Conservation (phyloP, 2,329 filamentous ascomycete species). For the Orbilia brochopaga region DNA sequence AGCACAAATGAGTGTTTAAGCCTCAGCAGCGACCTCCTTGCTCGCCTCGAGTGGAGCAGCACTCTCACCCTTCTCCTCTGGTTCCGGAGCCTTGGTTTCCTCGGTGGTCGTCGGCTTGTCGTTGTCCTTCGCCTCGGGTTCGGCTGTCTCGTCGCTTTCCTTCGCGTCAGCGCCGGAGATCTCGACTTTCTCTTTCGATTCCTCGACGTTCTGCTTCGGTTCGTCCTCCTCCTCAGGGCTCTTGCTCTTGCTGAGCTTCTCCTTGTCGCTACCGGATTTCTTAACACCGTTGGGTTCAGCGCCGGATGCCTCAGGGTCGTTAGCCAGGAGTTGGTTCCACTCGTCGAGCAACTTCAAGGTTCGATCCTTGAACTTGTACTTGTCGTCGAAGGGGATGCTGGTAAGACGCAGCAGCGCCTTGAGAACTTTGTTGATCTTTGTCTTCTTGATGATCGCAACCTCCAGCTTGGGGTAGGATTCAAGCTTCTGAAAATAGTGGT, state of each 20-base stretch:
- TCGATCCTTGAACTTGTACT: slow-evolving; percentile 85
- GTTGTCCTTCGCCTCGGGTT: slow-evolving; percentile 34
- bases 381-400: slow-evolving; percentile 83
- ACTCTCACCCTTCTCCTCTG: slow-evolving; percentile 7
- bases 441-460: slow-evolving; percentile 82
- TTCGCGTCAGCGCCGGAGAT: slow-evolving; percentile 46
- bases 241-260: slow-evolving; percentile 30
- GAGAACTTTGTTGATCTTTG: slow-evolving; percentile 98
- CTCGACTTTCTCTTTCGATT: slow-evolving; percentile 46
- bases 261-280: slow-evolving; percentile 55
- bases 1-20: slow-evolving; percentile 9
- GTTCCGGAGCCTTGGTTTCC: slow-evolving; percentile 18
- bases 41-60: slow-evolving; percentile 8
- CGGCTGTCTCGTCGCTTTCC: slow-evolving; percentile 26
- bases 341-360: slow-evolving; percentile 79
- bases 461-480: slow-evolving; percentile 82
- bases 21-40: slow-evolving; percentile 42
- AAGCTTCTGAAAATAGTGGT: slow-evolving; percentile 67
- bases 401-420: slow-evolving; percentile 90
- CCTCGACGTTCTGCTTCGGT: slow-evolving; percentile 47
- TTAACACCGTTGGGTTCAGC: slow-evolving; percentile 53
- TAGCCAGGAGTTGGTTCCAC: slow-evolving; percentile 82
- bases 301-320: slow-evolving; percentile 57
- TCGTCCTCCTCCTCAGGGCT: slow-evolving; percentile 56
- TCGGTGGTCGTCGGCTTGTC: slow-evolving; percentile 29